Percentiles rank a stretch among this genome's conserved stretches.
Conservation (phyloP, 441 rosid genomes). For the Erodium trifolium region DNA sequence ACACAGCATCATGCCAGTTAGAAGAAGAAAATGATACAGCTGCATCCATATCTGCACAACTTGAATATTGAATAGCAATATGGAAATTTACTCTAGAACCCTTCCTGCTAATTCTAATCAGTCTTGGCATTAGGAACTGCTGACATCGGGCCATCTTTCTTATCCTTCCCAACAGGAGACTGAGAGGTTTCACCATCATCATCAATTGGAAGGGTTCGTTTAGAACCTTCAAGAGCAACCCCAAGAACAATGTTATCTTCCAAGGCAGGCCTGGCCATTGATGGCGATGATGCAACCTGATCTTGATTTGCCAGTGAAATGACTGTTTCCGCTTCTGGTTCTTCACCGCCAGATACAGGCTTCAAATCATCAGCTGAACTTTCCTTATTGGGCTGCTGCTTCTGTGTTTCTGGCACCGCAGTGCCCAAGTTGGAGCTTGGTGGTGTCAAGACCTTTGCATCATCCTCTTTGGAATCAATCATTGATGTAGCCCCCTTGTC, state of each 20-base stretch:
- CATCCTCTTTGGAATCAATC: slow-evolving; percentile 31
- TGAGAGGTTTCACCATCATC: slow-evolving; percentile 31
- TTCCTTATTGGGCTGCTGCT: slow-evolving; percentile 21
- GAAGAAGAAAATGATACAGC: not conserved
- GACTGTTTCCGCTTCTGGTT: slow-evolving; percentile 14
- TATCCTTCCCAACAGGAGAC: slow-evolving; percentile 25
- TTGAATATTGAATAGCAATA: not conserved
- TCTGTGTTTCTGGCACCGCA: not conserved
- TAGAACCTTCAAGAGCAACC: slow-evolving; percentile 81
- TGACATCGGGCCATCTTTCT: slow-evolving; percentile 37
- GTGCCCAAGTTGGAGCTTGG: not conserved
- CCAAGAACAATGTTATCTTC: slow-evolving; percentile 85
- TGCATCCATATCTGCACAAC: not conserved
- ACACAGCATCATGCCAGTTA: not conserved
- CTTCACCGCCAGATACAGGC: slow-evolving; percentile 20
- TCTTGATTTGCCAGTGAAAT: slow-evolving; percentile 38
- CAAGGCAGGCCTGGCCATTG: slow-evolving; percentile 36
- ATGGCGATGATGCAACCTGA: not conserved
- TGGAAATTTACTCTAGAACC: not conserved
- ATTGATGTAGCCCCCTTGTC: slow-evolving; percentile 25
- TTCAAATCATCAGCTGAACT: slow-evolving; percentile 17
- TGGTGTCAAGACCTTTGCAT: slow-evolving; percentile 21
- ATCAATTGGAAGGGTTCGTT: slow-evolving; percentile 77
- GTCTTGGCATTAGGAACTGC: slow-evolving; percentile 20
- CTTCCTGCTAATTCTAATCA: slow-evolving; percentile 14